These are phyloP conservation scores for Iris pallida DNA, from an alignment of 116 monocot genomes.

Conservation along the genomic window DNA sequence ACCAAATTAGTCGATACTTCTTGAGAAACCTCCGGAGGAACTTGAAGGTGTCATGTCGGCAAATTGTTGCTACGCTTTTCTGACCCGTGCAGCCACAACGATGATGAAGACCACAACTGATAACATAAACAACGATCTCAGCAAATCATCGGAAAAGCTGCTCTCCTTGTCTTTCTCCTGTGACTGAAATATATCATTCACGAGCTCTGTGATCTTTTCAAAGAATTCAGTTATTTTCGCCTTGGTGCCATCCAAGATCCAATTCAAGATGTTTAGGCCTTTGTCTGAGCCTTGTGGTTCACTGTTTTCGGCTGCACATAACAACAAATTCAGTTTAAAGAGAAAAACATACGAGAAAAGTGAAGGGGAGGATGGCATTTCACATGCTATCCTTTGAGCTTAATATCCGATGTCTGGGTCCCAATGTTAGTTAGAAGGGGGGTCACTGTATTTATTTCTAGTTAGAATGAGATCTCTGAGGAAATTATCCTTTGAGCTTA, in stretches of 20 bases:
- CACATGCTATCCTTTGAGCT: no score
- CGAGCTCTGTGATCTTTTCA: conserved; percentile 34
- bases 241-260: conserved; percentile 38
- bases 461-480: no score
- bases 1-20: no score
- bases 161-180: conserved; percentile 15
- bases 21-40: no score
- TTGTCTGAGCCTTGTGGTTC: conserved; percentile 16
- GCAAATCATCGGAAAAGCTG: conserved; percentile 20
- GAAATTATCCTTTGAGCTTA: no score
- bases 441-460: no score
- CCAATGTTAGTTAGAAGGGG: no score
- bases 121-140: conserved; percentile 60
- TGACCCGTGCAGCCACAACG: conserved; percentile 42
- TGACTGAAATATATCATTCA: conserved; percentile 31
- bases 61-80: conserved; percentile 22
- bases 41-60: conserved; percentile 13
- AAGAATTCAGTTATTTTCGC: conserved; percentile 47
- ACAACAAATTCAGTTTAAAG: not conserved
- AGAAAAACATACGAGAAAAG: no score
- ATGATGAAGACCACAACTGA: conserved; percentile 62
- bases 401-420: no score
- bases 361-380: no score
- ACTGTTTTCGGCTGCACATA: conserved; percentile 14
- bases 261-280: conserved; percentile 15